phyloP scores from a whole-genome alignment of 495 filamentous ascomycete genomes.

The Penicillium antarcticum region DNA sequence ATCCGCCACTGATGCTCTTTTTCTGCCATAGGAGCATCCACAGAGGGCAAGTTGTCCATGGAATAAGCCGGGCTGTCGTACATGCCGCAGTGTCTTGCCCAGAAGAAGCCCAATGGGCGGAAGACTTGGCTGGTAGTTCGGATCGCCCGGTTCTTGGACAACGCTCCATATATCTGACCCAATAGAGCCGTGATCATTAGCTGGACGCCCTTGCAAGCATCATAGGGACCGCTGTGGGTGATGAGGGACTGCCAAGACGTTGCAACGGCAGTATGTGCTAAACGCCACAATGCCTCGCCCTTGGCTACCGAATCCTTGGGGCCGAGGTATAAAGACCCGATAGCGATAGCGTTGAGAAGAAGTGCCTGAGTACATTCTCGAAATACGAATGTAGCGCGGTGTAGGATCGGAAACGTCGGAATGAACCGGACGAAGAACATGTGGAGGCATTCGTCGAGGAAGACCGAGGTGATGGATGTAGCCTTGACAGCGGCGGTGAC shows the following conservation, averaged over 20 bases:
- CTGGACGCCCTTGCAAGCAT: slow-evolving; percentile 46
- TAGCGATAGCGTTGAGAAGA: slow-evolving; percentile 47
- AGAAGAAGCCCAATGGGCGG: slow-evolving; percentile 47
- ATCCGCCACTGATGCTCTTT: slow-evolving; percentile 42
- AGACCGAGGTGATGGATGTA: slow-evolving; percentile 46
- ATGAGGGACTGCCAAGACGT: slow-evolving; percentile 51
- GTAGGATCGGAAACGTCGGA: slow-evolving; percentile 47
- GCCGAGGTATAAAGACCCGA: slow-evolving; percentile 47
- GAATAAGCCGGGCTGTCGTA: slow-evolving; percentile 37
- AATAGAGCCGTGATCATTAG: slow-evolving; percentile 45
- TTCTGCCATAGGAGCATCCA: slow-evolving; percentile 27
- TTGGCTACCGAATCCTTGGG: slow-evolving; percentile 44
- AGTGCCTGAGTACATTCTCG: slow-evolving; percentile 47
- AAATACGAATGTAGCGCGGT: slow-evolving; percentile 48
- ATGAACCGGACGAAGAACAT: slow-evolving; percentile 52
- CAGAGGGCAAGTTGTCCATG: slow-evolving; percentile 33
- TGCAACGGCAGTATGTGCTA: slow-evolving; percentile 47
- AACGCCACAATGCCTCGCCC: slow-evolving; percentile 45
- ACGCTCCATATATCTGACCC: slow-evolving; percentile 44
- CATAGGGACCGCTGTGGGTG: slow-evolving; percentile 44
- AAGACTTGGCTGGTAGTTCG: slow-evolving; percentile 48
- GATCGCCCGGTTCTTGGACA: slow-evolving; percentile 45
- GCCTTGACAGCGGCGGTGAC: slow-evolving; percentile 47
- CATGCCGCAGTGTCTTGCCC: slow-evolving; percentile 48
- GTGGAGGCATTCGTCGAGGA: slow-evolving; percentile 47